Evolutionary conservation across 139 green algal genomes (phyloP), one percentile per base, ranked within the genome.

Genomic region (Penium margaritaceum): DNA sequence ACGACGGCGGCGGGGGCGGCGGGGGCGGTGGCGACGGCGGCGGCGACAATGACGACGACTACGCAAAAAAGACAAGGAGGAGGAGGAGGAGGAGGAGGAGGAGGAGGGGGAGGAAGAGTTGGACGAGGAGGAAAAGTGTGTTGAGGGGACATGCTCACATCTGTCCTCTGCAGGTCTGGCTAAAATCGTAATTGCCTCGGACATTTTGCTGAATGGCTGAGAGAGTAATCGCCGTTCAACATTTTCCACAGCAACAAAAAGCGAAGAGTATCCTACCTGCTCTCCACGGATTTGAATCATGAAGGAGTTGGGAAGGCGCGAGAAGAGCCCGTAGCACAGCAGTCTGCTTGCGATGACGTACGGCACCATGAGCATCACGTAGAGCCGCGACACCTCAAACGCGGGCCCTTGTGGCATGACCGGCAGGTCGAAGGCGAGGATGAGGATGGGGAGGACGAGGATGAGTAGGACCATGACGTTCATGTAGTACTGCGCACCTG

Each of bases 321-420:
- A 58, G 44, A 66, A 84, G 81, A 69, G 73, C 27, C 63, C 33
- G 80, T 75, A 53, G 65, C 73, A 70, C 82, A 78, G 62, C 30
- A 78, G 62, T 37, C 63, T 37, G 0, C 32, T 57, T 27, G 30
- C 24, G 17, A 72, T 33, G 0, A 78, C 63, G 30, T 78, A 74
- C n/a, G 71, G 71, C 6, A 78, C 71, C n/a, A 78, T 41, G 35
- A 78, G 63, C 17, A 74, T 71, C 24, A 78, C 29, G 61, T 78
- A 78, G 30, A 76, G 68, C 27, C 51, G 53, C 19, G 57, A 34
- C 12, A 24, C 38, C 5, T 30, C 29, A 30, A 62, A 43, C 19
- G 35, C 32, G 38, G 30, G 33, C 15, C 39, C 68, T 9, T 27
- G 29, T 14, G 46, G 19, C 68, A 76, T 76, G 68, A 76, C 70